Base-by-base conservation (phyloP, 2,329 filamentous ascomycete species). In the Metarhizium album region DNA sequence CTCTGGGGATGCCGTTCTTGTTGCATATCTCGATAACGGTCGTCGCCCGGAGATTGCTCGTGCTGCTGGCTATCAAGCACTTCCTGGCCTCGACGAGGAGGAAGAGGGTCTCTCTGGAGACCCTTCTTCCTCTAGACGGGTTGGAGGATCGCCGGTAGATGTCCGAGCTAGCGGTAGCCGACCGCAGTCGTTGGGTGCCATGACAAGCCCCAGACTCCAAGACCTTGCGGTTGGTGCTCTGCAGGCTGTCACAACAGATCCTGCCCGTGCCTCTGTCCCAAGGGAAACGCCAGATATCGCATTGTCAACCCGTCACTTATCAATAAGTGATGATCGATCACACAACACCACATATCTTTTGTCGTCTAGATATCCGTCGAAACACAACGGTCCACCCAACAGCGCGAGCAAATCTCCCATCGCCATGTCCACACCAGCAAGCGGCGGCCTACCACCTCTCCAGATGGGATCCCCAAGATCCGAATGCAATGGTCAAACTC, bases 1-100 rank as follows among this genome's bases (percentile, higher is more conserved):
- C 59, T 78, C 78, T 62, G 80, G 78, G 59, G 82, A 86, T 75
- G 79, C 74, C 58, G 81, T 87, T 56, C 74, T 91, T 65, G 75
- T 91, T 55, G 68, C 71, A 52, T 73, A 75, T 64, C 75, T 90
- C 70, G 79, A 72, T 58, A 78, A 73, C 61, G 80, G 82, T 60
- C 80, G 81, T 61, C 73, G 73, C 57, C 81, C 78, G 47, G 82
- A 89, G 47, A 77, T 88, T 60, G 82, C 83, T 52, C 69, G 68
- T 56, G 63, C 69, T 60, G 84, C 80, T 52, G 76, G 74, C 55
- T 68, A 70, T 54, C 64, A 74, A 56, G 73, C 78, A 22, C 69
- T 86, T 46, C 71, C 74, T 22, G 69, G 67, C 2, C 71, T 70
- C 51, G 62, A 67, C 50, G 67, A 70, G 49, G 70, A 70, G 14